Evolutionary conservation across 164 flowering plant species (phyloP).

Genomic region (Magnolia kwangsiensis): DNA sequence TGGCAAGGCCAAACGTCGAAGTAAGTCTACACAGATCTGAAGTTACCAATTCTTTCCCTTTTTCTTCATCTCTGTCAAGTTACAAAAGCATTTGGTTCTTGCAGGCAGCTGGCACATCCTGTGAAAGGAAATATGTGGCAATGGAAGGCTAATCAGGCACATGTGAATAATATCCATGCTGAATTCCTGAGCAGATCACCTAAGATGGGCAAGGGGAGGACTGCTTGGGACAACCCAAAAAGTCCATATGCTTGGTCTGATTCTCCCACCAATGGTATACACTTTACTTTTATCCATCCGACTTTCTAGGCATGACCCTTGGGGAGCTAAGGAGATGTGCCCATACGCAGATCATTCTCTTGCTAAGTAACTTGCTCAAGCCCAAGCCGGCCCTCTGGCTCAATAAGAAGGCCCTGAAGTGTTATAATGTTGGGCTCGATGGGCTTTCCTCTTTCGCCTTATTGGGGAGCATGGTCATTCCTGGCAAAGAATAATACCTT

Average conservation of each 20-base stretch:
- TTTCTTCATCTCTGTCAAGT: background rate
- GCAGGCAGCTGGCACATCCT: constrained; percentile 28
- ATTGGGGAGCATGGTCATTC: no score
- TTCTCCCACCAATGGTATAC: constrained; percentile 54
- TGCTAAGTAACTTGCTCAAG: no score
- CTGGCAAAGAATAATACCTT: no score
- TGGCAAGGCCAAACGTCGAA: constrained; percentile 13
- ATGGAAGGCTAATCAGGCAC: constrained; percentile 18
- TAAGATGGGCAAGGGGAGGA: constrained; percentile 25
- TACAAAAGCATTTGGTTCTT: constrained; percentile 8
- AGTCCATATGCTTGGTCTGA: constrained; percentile 28
- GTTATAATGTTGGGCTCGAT: no score
- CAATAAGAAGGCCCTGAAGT: no score
- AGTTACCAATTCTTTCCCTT: background rate
- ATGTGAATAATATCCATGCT: constrained; percentile 34
- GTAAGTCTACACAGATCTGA: constrained; percentile 37
- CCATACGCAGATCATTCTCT: no score
- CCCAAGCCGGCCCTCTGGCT: no score
- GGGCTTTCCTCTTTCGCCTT: no score
- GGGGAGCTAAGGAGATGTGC: no score
- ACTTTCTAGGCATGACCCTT: background rate
- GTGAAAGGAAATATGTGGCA: constrained; percentile 26
- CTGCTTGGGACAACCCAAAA: constrained; percentile 32
- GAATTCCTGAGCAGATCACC: constrained; percentile 63
- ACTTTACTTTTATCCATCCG: background rate